Evolutionary conservation across 306 rosid species (phyloP).

Genomic region (Cucumis cinereus): DNA sequence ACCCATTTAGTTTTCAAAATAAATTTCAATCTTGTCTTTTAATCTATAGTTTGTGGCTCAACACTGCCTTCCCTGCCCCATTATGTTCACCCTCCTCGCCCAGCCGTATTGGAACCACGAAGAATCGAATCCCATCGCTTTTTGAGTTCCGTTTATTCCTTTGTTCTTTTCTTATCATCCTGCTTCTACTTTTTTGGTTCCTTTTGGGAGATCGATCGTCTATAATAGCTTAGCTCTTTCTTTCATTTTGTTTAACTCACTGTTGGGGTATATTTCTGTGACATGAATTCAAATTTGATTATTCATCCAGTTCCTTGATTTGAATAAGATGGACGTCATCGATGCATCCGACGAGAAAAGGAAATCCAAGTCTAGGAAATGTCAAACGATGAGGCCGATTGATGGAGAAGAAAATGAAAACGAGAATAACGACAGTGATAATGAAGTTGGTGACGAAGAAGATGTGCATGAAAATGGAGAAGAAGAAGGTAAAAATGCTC

Average conservation of each 20-base stretch:
- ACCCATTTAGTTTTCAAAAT: too few species aligned
- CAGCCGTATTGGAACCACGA: background rate
- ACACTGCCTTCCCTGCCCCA: background rate
- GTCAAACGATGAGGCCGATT: background rate
- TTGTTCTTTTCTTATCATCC: background rate
- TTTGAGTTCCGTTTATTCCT: background rate
- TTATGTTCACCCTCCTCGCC: too few species aligned
- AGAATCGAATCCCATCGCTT: background rate
- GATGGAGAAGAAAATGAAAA: constrained; percentile 22
- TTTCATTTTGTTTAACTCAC: background rate
- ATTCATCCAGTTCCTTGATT: background rate
- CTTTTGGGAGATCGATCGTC: background rate
- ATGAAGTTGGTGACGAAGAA: constrained; percentile 2
- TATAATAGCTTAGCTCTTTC: background rate
- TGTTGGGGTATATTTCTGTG: background rate
- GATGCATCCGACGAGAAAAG: background rate
- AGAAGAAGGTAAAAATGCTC: constrained; percentile 9
- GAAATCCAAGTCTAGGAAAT: background rate
- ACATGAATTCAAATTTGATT: background rate
- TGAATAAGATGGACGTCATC: background rate
- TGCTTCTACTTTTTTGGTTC: background rate
- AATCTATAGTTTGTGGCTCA: background rate
- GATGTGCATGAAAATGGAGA: constrained; percentile 15
- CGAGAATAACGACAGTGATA: constrained; percentile 4
- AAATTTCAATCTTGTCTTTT: too few species aligned